Conservation (phyloP, 2,329 filamentous ascomycete genomes). For the Aspergillaceae sp. region DNA sequence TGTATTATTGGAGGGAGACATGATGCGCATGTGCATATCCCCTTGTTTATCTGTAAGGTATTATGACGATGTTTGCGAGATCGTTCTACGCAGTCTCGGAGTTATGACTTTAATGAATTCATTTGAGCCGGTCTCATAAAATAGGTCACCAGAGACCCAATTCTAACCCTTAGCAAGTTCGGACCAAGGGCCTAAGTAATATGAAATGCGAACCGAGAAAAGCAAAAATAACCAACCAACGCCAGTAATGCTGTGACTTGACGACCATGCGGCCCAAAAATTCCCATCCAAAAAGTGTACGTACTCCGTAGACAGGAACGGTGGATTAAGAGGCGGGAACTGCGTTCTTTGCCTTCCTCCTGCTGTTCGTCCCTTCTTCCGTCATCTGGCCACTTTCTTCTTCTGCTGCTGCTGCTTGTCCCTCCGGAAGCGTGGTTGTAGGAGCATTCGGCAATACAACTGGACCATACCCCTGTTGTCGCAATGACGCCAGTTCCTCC, state of each 20-base stretch:
- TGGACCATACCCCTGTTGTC: conserved; percentile 31
- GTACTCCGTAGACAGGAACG: neutral
- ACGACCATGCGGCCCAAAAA: neutral
- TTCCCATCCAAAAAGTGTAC: neutral
- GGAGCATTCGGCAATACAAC: conserved; percentile 33
- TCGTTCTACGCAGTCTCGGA: too few species aligned
- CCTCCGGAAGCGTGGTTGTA: conserved; percentile 9
- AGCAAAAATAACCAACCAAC: conserved; percentile 12
- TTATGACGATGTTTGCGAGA: neutral
- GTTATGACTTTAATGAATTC: neutral
- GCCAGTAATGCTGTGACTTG: conserved; percentile 16
- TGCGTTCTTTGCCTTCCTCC: conserved; percentile 8
- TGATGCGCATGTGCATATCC: neutral
- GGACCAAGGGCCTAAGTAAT: neutral
- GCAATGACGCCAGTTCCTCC: conserved; percentile 79
- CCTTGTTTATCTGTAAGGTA: neutral
- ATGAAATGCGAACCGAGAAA: neutral
- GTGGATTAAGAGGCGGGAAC: conserved; percentile 8
- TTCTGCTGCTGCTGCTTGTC: conserved; percentile 17
- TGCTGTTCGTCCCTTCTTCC: conserved; percentile 24
- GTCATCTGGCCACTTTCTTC: conserved; percentile 17
- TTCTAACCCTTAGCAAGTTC: neutral
- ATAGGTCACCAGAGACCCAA: conserved; percentile 5
- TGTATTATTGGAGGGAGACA: neutral
- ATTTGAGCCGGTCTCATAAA: conserved; percentile 4